Conservation (phyloP, 2,329 filamentous ascomycete genomes). For the Curvularia verruculosa region DNA sequence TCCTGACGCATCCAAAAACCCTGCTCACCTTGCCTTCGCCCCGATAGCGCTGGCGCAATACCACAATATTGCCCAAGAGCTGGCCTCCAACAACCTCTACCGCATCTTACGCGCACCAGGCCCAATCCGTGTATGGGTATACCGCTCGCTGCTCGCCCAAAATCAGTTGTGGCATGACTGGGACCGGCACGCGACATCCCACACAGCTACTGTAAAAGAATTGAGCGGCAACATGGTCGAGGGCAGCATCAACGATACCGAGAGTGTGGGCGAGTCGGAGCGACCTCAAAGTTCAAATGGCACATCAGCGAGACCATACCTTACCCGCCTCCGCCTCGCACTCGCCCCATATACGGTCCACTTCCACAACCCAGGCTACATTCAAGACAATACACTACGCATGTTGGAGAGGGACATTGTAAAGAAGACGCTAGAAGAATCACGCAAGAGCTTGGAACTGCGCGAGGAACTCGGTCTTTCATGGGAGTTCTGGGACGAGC, state of each 20-base stretch:
- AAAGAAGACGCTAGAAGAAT: conserved; percentile 65
- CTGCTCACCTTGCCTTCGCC: conserved; percentile 26
- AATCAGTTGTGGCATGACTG: conserved; percentile 30
- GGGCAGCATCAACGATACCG: conserved; percentile 17
- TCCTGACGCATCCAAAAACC: conserved; percentile 7
- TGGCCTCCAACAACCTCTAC: conserved; percentile 33
- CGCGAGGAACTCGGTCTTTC: conserved; percentile 64
- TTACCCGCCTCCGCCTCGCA: conserved; percentile 54
- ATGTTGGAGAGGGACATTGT: conserved; percentile 61
- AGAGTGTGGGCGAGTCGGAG: conserved; percentile 18
- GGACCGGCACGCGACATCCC: conserved; percentile 15
- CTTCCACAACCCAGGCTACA: conserved; percentile 65
- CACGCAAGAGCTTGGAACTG: conserved; percentile 61
- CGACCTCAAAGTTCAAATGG: conserved; percentile 23
- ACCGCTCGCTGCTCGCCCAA: conserved; percentile 32
- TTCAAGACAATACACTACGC: conserved; percentile 64
- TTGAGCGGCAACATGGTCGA: conserved; percentile 8
- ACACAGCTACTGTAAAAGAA: conserved; percentile 10
- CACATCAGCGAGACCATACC: conserved; percentile 41
- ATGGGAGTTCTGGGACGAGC: conserved; percentile 64
- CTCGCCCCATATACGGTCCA: conserved; percentile 61
- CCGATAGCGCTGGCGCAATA: conserved; percentile 34
- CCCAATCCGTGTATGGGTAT: conserved; percentile 36
- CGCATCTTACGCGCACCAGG: conserved; percentile 36
- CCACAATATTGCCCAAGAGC: conserved; percentile 27